Percentiles rank a stretch among this genome's conserved stretches.
Evolutionary conservation across 306 rosid genomes (phyloP).

Genomic region (Trifolium pratense): DNA sequence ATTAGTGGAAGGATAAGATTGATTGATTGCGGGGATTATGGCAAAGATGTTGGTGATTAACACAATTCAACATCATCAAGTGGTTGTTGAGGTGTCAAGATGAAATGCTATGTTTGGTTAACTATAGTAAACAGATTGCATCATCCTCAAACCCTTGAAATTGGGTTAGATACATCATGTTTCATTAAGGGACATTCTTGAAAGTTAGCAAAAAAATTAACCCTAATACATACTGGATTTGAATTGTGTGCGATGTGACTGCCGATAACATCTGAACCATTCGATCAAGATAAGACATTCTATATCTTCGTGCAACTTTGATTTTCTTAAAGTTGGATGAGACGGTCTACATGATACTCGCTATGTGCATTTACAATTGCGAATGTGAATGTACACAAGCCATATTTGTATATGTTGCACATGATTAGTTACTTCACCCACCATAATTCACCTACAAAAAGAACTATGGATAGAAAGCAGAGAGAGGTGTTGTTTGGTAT

Average conservation of each 20-base stretch:
- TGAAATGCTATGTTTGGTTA: not conserved
- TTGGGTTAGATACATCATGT: not conserved
- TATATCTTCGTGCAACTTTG: too few species aligned
- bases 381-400: not conserved
- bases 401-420: not conserved
- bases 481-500: not conserved
- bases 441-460: not conserved
- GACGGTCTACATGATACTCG: too few species aligned
- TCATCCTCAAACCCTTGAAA: not conserved
- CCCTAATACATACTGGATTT: not conserved
- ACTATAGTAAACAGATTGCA: not conserved
- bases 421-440: not conserved
- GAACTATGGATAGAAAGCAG: not conserved
- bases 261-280: not conserved
- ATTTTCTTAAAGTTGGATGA: too few species aligned
- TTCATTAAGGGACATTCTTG: not conserved
- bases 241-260: not conserved
- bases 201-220: not conserved
- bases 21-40: not conserved
- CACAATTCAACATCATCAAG: not conserved
- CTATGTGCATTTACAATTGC: not conserved
- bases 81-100: constrained; percentile 17
- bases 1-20: constrained; percentile 3
- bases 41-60: constrained; percentile 4
- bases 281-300: not conserved